These are phyloP conservation scores for Aspergillus ruber DNA, from an alignment of 2,329 filamentous ascomycete genomes.

Conservation along the genomic window DNA sequence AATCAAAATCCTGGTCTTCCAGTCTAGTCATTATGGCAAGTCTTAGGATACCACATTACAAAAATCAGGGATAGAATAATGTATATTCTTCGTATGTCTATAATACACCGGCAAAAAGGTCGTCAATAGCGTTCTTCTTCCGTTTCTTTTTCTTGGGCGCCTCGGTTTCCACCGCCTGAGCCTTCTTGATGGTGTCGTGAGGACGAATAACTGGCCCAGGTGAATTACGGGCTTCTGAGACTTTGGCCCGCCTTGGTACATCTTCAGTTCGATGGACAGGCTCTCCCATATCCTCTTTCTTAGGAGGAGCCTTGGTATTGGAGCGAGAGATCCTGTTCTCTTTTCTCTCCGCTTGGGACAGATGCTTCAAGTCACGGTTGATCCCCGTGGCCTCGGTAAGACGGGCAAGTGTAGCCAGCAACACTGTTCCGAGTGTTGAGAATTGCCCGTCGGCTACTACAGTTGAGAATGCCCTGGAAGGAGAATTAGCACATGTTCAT, in stretches of 20 bases:
- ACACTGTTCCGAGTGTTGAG: slow-evolving; percentile 62
- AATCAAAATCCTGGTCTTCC: too few species aligned
- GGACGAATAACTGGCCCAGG: background rate
- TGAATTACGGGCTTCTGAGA: background rate
- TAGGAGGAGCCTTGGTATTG: background rate
- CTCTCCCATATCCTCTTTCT: slow-evolving; percentile 20
- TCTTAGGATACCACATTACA: too few species aligned
- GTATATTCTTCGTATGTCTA: slow-evolving; percentile 19
- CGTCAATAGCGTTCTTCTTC: slow-evolving; percentile 63
- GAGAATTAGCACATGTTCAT: slow-evolving; percentile 5
- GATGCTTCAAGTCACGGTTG: slow-evolving; percentile 10
- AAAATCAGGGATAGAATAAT: background rate
- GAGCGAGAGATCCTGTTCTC: background rate
- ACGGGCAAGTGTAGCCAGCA: slow-evolving; percentile 59
- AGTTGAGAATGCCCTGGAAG: slow-evolving; percentile 53
- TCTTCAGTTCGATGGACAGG: slow-evolving; percentile 15
- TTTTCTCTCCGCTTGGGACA: background rate
- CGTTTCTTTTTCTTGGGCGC: slow-evolving; percentile 46
- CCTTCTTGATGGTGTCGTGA: slow-evolving; percentile 7
- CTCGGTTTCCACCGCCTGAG: slow-evolving; percentile 2
- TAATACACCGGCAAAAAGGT: slow-evolving; percentile 59
- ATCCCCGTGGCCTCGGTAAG: slow-evolving; percentile 42
- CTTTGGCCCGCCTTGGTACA: background rate
- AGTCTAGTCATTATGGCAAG: too few species aligned
- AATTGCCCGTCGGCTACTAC: slow-evolving; percentile 67